Base-by-base conservation (phyloP, 2,329 filamentous ascomycete genomes). In the Cercospora berteroae region DNA sequence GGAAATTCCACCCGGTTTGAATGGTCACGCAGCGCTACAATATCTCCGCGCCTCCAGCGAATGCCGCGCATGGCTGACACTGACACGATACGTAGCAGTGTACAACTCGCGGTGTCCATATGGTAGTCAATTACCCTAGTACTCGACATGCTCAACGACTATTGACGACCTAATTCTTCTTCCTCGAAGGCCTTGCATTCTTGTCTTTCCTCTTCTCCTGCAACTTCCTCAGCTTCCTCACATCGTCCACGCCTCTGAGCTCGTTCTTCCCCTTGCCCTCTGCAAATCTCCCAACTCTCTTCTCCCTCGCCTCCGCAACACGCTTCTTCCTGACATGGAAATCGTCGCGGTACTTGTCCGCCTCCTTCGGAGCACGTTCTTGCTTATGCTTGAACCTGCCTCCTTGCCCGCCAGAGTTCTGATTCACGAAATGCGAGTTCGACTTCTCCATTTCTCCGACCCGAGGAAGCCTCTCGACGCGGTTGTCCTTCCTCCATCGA, bases 241-340 rank as follows among this genome's bases (percentile, higher is more conserved):
- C 93, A 78, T 97, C 93, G 55, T 94, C 89, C 65, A 88, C 88
- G 66, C 87, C 90, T 83, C 90, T 93, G 76, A 98, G 82, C 83
- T 97, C 94, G 73, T 80, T 90, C 83, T 89, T 94, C 64, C 90
- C 90, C 73, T 84, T 86, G 20, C 69, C 33, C 72, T 93, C 90
- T 77, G 83, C 87, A 82, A 90, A 94, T 70, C 87, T 86, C 60
- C 91, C 92, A 31, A 93, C 81, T 20, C 91, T 85, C 82, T 93
- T 93, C 83, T 97, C 92, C 81, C 90, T 91, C 56, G 94, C 94
- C 77, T 93, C 93, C 16, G 89, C 88, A 18, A 95, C 90, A 77
- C 92, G 89, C 89, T 94, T 94, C 89, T 95, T 97, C 82, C 91
- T 89, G 77, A 89, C 88, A 71, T 96, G 85, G 81, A 92, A 99